phyloP scores from a whole-genome alignment of 192 early-diverging fungal genomes.

The Coemansia sp. region DNA sequence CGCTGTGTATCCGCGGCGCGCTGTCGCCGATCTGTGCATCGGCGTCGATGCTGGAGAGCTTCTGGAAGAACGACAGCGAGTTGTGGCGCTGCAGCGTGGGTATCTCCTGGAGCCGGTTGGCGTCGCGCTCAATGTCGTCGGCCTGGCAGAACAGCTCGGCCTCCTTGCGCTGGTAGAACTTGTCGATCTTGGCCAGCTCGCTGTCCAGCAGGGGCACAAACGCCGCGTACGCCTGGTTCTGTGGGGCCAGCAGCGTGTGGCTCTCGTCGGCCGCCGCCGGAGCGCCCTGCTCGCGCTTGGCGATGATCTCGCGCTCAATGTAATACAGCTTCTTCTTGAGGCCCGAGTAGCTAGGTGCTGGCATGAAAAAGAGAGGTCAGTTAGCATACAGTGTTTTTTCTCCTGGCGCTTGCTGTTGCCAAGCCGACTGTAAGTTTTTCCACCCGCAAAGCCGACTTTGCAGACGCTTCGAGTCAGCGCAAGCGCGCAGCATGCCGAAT shows the following conservation, averaged over 20 bases:
- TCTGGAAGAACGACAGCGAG: constrained; percentile 33
- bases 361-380: not conserved
- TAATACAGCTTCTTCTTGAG: constrained; percentile 76
- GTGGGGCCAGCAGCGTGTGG: constrained; percentile 30
- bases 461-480: too few relatives aligned
- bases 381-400: not conserved
- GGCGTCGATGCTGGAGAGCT: constrained; percentile 19
- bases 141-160: constrained; percentile 67
- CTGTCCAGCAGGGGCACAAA: constrained; percentile 77
- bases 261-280: constrained; percentile 15
- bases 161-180: constrained; percentile 83
- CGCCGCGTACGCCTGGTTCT: constrained; percentile 33
- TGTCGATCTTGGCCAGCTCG: constrained; percentile 77
- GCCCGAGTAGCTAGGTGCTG: constrained; percentile 56
- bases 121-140: constrained; percentile 52
- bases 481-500: not conserved
- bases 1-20: constrained; percentile 9
- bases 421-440: too few relatives aligned
- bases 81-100: constrained; percentile 25
- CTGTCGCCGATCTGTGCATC: not conserved
- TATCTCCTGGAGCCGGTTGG: constrained; percentile 5
- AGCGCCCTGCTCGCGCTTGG: constrained; percentile 13
- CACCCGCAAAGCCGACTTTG: too few relatives aligned
- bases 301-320: constrained; percentile 62
- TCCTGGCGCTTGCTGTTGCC: too few relatives aligned